Base-by-base conservation (phyloP, 257 asterid genomes). In the Oldenlandia corymbosa region DNA sequence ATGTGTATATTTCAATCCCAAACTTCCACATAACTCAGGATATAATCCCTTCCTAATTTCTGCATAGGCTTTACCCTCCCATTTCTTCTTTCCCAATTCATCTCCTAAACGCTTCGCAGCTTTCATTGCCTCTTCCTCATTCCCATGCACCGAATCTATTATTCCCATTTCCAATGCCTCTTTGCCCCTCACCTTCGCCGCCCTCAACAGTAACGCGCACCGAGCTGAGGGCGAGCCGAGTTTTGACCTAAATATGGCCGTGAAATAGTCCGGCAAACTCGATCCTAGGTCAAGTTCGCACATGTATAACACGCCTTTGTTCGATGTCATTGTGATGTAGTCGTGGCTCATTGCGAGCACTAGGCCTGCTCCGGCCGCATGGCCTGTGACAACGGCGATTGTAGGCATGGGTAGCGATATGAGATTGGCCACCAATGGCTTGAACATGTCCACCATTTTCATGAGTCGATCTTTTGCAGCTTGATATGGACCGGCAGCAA, bases 291-390 rank as follows among this genome's bases (percentile, higher is more conserved):
- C 95, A 65, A 90, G 80, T 76, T 90, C 97, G 61, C 95, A 86
- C 95, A 90, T 82, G 75, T 90, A 90, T 76, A 87, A 23, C 64
- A 90, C 88, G 2, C 82, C 78, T 60, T 72, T 81, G 59, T 80
- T 76, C 7, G 85, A 68, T 64, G 83, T 80, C 97, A 90, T 90
- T 37, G 74, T 39, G 14, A 81, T 68, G 51, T 90, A 90, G 46
- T 90, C 97, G 65, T 90, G 94, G 68, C 83, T 62, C 81, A 85
- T 64, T n/a, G 94, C 95, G 7, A 90, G 59, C 58, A 82, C 39
- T 69, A 90, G 10, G 28, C 97, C 97, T 17, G 97, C 91, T 27
- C 91, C 97, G 14, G 94, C 91, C 1, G 97, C 97, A 69, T 90
- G 97, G 1, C 97, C 95, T 18, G 85, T 83, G 60, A 90, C 79